phyloP scores from a whole-genome alignment of 2,329 filamentous ascomycete genomes.

The Trichoderma simmonsii region DNA sequence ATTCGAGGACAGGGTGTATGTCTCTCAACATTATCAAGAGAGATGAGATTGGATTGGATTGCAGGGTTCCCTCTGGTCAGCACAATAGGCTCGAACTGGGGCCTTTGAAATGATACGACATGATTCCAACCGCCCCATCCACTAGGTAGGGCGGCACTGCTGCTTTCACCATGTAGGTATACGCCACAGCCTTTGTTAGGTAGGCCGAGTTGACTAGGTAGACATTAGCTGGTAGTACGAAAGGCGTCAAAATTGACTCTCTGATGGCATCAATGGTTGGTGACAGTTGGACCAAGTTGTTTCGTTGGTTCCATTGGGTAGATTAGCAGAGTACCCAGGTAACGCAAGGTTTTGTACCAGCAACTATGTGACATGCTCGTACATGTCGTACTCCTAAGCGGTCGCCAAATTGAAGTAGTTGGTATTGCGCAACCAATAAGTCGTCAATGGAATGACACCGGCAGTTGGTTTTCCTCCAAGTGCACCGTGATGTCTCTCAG shows the following conservation, averaged over 20 bases:
- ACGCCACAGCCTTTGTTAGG: background rate
- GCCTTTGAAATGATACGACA: background rate
- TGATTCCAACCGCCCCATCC: background rate
- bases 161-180: background rate
- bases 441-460: background rate
- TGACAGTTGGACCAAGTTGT: background rate
- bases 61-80: background rate
- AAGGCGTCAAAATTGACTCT: background rate
- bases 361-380: background rate
- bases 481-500: background rate
- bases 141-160: background rate
- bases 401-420: background rate
- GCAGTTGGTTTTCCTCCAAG: background rate
- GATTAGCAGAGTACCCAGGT: background rate
- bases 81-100: background rate
- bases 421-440: background rate
- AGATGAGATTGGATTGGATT: too few relatives aligned
- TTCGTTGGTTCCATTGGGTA: background rate
- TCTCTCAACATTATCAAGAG: background rate
- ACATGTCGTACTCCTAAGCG: background rate
- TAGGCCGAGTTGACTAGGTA: background rate
- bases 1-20: background rate
- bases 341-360: background rate
- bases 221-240: background rate
- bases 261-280: background rate